Base-by-base conservation (phyloP, 768 basidiomycete genomes). In the Tricholoma flavovirens region DNA sequence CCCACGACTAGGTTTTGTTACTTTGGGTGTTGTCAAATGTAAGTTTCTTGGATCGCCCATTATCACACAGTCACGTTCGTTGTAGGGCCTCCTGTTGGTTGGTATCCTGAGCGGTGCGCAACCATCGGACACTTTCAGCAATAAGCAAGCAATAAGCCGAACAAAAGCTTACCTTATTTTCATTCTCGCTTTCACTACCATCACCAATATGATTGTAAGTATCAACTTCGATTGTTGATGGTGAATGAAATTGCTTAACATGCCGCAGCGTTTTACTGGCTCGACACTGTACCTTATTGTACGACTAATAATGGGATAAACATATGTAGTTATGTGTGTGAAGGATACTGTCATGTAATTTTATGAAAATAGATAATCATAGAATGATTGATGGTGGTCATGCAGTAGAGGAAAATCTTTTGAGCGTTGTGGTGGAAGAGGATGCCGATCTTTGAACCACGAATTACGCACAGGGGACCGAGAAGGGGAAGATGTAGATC, bases 1-100 rank as follows among this genome's bases (percentile, higher is more conserved):
- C 22, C 48, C 51, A 33, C 55, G 19, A 40, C 17, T 51, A 84
- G 81, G 82, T 87, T 32, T 69, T 95, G 43, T 74, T 95, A 54
- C 73, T 80, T 3, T 94, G 93, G 93, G 89, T 90, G 3, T 64
- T 94, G 58, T 87, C 90, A 24, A 94, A 94, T 65, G 92, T 91
- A 56, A 33, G 62, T 61, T 54, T 14, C 11, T 45, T 5, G 50
- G 35, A 19, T 48, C 35, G 24, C 50, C 10, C 14, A 42, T 12
- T 32, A 33, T 36, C 26, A 19, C 46, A 11, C 19, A 35, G 45
- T 51, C n/a, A 53, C 33, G 3, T 35, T 14, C 9, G 40, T 36
- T 46, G n/a, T 59, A 92, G 87, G 87, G 85, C 2, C 62, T 91
- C 43, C 76, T 93, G 11, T 71, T 91, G 48, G 79, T 85, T 19